Evolutionary conservation across 192 early-diverging fungal genomes (phyloP).

Genomic region (Chytriomyces sp.): DNA sequence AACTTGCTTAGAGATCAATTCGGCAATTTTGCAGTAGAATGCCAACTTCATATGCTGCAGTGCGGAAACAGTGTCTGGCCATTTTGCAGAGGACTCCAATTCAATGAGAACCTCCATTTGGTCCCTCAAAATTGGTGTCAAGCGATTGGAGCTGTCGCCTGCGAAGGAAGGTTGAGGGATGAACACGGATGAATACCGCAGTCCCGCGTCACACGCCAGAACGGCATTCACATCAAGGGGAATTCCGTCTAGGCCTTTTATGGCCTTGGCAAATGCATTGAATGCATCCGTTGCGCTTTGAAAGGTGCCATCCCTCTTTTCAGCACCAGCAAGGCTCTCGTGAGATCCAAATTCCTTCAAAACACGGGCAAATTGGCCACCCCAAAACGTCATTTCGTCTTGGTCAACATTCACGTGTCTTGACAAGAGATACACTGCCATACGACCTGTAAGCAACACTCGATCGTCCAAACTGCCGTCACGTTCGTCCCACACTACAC

Average conservation of each 20-base stretch:
- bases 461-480: conserved; percentile 60
- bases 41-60: conserved; percentile 90
- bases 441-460: conserved; percentile 74
- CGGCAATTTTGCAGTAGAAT: conserved; percentile 77
- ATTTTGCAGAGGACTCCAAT: conserved; percentile 80
- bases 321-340: background rate
- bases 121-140: conserved; percentile 28
- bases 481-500: conserved; percentile 75
- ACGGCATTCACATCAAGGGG: conserved; percentile 68
- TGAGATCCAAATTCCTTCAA: conserved; percentile 52
- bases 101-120: conserved; percentile 75
- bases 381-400: conserved; percentile 57
- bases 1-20: conserved; percentile 48
- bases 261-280: conserved; percentile 61
- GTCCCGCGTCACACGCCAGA: conserved; percentile 56
- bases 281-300: conserved; percentile 69
- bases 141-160: background rate
- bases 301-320: conserved; percentile 51
- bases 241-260: conserved; percentile 65
- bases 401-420: conserved; percentile 67
- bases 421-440: conserved; percentile 75
- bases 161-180: conserved; percentile 64
- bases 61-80: conserved; percentile 87
- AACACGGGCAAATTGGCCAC: conserved; percentile 67
- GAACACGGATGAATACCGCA: conserved; percentile 77